Conservation (phyloP, 306 rosid species). For the Fragaria iinumae region DNA sequence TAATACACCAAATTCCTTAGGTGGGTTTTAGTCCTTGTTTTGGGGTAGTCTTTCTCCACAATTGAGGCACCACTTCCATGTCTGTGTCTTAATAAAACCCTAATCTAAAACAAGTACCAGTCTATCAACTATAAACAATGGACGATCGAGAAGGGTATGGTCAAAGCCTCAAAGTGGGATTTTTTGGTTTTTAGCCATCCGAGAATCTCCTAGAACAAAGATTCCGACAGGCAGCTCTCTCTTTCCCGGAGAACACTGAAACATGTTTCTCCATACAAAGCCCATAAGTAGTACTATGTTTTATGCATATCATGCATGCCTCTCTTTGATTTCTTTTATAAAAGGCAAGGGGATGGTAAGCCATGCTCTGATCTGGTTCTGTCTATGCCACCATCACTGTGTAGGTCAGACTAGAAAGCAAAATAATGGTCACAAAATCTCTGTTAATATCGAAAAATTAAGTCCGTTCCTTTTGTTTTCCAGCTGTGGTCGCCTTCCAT, state of each 20-base stretch:
- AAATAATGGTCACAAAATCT: not conserved
- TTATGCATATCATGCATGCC: not conserved
- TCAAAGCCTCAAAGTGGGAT: slow-evolving; percentile 4
- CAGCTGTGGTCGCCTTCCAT: not conserved
- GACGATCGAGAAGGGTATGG: slow-evolving; percentile 8
- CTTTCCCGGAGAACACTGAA: slow-evolving; percentile 15
- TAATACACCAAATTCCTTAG: not conserved
- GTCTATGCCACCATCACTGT: not conserved
- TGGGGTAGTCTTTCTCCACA: slow-evolving; percentile 1
- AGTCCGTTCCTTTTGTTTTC: not conserved
- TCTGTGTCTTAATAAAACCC: not conserved
- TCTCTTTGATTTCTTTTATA: not conserved
- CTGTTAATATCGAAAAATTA: not conserved
- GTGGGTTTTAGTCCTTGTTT: slow-evolving; percentile 9
- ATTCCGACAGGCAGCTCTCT: slow-evolving; percentile 19
- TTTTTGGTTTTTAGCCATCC: not conserved
- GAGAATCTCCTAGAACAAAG: slow-evolving; percentile 2
- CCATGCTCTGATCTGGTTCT: not conserved
- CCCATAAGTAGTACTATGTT: not conserved
- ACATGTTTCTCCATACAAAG: slow-evolving; percentile 16
- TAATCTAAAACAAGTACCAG: not conserved
- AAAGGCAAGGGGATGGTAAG: not conserved
- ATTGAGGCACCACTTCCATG: slow-evolving; percentile 10
- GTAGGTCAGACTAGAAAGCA: not conserved
- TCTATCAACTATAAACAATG: slow-evolving; percentile 4